A percentile compares a stretch with the other conserved stretches of the same genome.
phyloP scores from a whole-genome alignment of 225 moss, liverwort and hornwort species.

The Polytrichum formosum region DNA sequence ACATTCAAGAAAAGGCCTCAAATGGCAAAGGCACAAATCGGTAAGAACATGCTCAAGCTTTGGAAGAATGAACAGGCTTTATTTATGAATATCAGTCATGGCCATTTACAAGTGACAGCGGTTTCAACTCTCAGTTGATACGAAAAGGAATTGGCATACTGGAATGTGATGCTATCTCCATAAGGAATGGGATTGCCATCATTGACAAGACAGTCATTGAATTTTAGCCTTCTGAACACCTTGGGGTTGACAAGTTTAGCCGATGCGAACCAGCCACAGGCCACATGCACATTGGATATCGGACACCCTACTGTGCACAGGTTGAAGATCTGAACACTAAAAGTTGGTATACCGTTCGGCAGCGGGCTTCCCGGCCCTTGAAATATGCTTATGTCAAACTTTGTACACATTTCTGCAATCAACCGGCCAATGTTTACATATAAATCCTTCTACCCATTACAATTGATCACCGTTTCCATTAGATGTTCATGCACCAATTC shows the following conservation, averaged over 20 bases:
- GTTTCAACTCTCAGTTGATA: constrained; percentile 65
- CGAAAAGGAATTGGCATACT: constrained; percentile 67
- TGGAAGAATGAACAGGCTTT: constrained; percentile 32
- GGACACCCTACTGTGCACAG: constrained; percentile 68
- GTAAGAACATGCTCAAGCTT: constrained; percentile 22
- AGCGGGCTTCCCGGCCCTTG: constrained; percentile 71
- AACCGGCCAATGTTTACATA: constrained; percentile 53
- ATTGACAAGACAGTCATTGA: constrained; percentile 74
- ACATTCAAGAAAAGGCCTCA: too few relatives aligned
- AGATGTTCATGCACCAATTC: constrained; percentile 42
- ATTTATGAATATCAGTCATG: constrained; percentile 58
- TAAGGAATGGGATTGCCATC: constrained; percentile 66
- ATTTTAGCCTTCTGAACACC: constrained; percentile 66
- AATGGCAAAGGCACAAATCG: too few relatives aligned
- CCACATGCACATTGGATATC: constrained; percentile 68
- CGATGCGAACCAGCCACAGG: constrained; percentile 66
- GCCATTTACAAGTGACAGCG: constrained; percentile 63
- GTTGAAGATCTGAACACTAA: constrained; percentile 77
- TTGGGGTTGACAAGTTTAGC: constrained; percentile 69
- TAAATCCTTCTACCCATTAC: constrained; percentile 52
- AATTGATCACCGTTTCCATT: constrained; percentile 26
- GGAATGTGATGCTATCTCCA: constrained; percentile 60
- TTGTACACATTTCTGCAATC: constrained; percentile 77
- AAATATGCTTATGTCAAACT: constrained; percentile 76
- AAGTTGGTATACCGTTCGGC: constrained; percentile 75